Base-by-base conservation (phyloP, 441 rosid species). In the Jatropha podagrica region DNA sequence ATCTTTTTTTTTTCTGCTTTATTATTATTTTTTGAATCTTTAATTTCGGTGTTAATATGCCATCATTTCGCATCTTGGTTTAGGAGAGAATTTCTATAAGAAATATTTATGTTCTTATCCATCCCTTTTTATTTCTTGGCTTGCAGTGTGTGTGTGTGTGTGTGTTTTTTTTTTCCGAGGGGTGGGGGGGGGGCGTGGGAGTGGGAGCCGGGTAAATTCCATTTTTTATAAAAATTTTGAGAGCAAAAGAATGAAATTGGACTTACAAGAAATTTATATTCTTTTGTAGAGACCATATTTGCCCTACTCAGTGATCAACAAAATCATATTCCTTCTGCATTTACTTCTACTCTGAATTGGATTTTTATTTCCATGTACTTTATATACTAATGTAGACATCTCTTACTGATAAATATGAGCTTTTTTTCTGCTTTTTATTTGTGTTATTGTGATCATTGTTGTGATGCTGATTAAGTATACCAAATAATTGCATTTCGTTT, bases 71-170 rank as follows among this genome's bases (percentile, higher is more conserved):
- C 69, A 15, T 68, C 67, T 73, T 17, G 40, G 38, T 69, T 48
- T 68, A 55, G 65, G 60, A 49, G 65, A 81, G 27, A 73, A 58
- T 68, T 41, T 51, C 58, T 7, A 56, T 71, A 14, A 18, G 68
- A 55, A 23, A 51, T 10, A 32, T 51, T 49, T 55, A 41, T 37
- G 20, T 74, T 58, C 56, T 63, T 44, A 37, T 71, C 70, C 11
- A 42, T 58, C 56, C 26, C n/a, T 32, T 60, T 54, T 15, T 11
- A 3, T 26, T 38, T n/a, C 40, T 11, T 20, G 61, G 64, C 27
- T 18, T 55, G 54, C 56, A 14, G 40, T 37, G 20, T 4, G 27
- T 4, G 32, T 32, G 32, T 32, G 32, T 27, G 32, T 27, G 32
- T 27, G n/a, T n/a, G n/a, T 32, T 32, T 32, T 32, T 32, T 32